Percentiles rank a stretch among this genome's conserved stretches.
Conservation (phyloP, 768 basidiomycete genomes). For the Termitomyces sp. region DNA sequence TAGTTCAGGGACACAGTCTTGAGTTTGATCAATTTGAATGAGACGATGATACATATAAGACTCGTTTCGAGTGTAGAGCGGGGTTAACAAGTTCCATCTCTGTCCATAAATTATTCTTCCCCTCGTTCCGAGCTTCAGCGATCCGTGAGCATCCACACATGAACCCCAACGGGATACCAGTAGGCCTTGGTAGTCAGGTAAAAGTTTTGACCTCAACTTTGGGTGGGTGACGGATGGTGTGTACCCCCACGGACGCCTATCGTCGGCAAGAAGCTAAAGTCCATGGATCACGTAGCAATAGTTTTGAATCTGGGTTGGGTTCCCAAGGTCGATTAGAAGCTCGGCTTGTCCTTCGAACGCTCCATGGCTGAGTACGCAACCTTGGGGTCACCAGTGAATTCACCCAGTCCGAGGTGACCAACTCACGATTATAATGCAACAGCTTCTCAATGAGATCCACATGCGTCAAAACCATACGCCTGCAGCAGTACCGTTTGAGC, state of each 20-base stretch:
- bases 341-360: conserved; percentile 38
- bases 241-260: background rate
- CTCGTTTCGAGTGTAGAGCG: background rate
- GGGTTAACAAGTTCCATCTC: background rate
- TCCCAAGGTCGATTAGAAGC: conserved; percentile 7
- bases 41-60: background rate
- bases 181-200: no score
- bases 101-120: background rate
- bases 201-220: background rate
- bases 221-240: background rate
- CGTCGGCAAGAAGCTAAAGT: background rate
- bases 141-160: background rate
- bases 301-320: background rate
- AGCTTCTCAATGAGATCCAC: conserved; percentile 98
- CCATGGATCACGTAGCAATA: background rate
- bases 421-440: conserved; percentile 89
- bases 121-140: background rate
- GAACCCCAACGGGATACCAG: background rate
- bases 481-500: conserved; percentile 91
- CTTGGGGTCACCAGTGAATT: background rate
- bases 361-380: conserved; percentile 39
- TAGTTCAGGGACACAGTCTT: background rate
- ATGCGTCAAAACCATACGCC: conserved; percentile 95
- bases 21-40: background rate
- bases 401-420: conserved; percentile 8